Percentiles rank a stretch among this genome's conserved stretches.
phyloP scores from a whole-genome alignment of 441 rosid species.

The Breynia disticha region DNA sequence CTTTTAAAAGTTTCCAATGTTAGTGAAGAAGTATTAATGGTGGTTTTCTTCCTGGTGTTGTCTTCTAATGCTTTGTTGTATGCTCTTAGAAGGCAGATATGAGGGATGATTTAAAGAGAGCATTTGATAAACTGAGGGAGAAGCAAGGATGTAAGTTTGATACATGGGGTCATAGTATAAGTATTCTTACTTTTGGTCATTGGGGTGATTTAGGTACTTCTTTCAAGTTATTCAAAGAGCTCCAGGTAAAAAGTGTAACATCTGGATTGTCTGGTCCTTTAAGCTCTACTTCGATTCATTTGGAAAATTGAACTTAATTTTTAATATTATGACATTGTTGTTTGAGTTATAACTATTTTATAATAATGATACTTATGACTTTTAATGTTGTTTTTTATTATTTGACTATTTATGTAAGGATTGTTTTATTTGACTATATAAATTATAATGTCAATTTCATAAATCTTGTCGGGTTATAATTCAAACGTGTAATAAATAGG shows the following conservation, averaged over 20 bases:
- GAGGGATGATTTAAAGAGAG: slow-evolving; percentile 45
- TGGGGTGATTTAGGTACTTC: slow-evolving; percentile 67
- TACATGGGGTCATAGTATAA: slow-evolving; percentile 60
- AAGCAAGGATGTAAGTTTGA: slow-evolving; percentile 43
- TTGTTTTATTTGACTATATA: too few species aligned
- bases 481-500: too few species aligned
- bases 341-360: too few species aligned
- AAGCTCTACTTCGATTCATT: too few species aligned
- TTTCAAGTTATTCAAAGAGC: slow-evolving; percentile 62
- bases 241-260: slow-evolving; percentile 40
- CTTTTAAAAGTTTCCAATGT: slow-evolving; percentile 35
- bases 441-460: too few species aligned
- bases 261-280: slow-evolving; percentile 41
- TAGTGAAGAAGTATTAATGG: slow-evolving; percentile 4
- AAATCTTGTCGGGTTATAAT: too few species aligned
- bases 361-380: too few species aligned
- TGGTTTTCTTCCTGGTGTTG: slow-evolving; percentile 35
- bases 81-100: slow-evolving; percentile 48
- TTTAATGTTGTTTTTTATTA: too few species aligned
- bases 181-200: slow-evolving; percentile 73
- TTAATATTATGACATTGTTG: too few species aligned
- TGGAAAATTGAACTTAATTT: too few species aligned
- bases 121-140: slow-evolving; percentile 38
- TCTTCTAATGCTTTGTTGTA: slow-evolving; percentile 57
- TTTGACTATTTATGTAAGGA: too few species aligned